These are phyloP conservation scores for Carallia brachiata DNA, from an alignment of 345 rosid genomes.

Conservation along the genomic window DNA sequence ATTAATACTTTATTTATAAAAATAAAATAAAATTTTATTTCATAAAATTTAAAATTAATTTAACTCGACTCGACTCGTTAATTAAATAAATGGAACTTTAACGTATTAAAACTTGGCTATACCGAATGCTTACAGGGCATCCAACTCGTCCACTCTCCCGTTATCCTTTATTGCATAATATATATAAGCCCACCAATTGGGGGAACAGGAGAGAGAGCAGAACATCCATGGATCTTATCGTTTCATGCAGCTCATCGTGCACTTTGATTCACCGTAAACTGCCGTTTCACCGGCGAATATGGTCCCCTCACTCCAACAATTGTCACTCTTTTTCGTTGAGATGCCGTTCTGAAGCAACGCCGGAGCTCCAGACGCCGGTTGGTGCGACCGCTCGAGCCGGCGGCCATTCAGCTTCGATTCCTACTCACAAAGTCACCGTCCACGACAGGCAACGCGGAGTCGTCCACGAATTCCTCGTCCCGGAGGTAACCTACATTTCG, in stretches of 20 bases:
- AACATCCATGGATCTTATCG: conserved; percentile 45
- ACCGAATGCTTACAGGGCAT: no score
- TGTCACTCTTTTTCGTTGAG: conserved; percentile 13
- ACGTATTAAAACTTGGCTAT: no score
- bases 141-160: no score
- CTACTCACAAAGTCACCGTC: conserved; percentile 78
- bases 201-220: not conserved
- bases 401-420: conserved; percentile 36
- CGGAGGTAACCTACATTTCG: conserved; percentile 50
- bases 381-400: conserved; percentile 33
- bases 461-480: conserved; percentile 78
- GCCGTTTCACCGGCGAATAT: conserved; percentile 17
- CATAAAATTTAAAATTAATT: no score
- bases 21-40: no score
- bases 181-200: not conserved
- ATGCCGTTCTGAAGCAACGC: conserved; percentile 31
- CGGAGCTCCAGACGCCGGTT: conserved; percentile 50
- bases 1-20: no score
- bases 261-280: conserved; percentile 22
- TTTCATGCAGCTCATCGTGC: conserved; percentile 33
- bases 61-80: no score
- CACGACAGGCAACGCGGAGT: conserved; percentile 80
- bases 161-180: no score
- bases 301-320: conserved; percentile 13
- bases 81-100: no score